Conservation (phyloP, 1,139 yeast species). For the Geotrichum restrictum region DNA sequence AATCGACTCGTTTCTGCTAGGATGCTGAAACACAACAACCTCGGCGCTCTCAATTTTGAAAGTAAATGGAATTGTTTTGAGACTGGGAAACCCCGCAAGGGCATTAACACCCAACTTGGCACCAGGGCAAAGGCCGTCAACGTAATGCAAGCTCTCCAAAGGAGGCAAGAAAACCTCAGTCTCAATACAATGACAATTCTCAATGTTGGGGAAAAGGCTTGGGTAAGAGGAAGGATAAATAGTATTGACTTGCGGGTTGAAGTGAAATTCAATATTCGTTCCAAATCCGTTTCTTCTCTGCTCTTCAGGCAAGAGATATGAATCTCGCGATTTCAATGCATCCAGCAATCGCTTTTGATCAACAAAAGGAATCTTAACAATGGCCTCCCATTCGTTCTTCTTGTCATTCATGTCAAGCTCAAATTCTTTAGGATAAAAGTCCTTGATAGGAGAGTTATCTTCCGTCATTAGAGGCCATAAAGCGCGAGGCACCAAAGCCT, state of each 20-base stretch:
- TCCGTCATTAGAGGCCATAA: slow-evolving; percentile 88
- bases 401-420: slow-evolving; percentile 91
- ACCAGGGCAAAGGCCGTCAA: slow-evolving; percentile 61
- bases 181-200: slow-evolving; percentile 73
- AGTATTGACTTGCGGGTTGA: slow-evolving; percentile 70
- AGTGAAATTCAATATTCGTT: slow-evolving; percentile 58
- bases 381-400: slow-evolving; percentile 97
- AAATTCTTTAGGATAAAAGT: slow-evolving; percentile 86
- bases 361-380: slow-evolving; percentile 89
- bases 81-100: slow-evolving; percentile 87
- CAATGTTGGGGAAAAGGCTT: slow-evolving; percentile 70
- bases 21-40: slow-evolving; percentile 77
- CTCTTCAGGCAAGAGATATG: slow-evolving; percentile 64
- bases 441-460: slow-evolving; percentile 78
- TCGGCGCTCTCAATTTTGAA: slow-evolving; percentile 55
- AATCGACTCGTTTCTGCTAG: slow-evolving; percentile 79
- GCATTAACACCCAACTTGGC: slow-evolving; percentile 67
- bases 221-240: slow-evolving; percentile 76
- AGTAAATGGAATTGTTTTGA: slow-evolving; percentile 63
- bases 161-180: slow-evolving; percentile 32
- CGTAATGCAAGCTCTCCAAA: slow-evolving; percentile 35
- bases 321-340: slow-evolving; percentile 63
- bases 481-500: slow-evolving; percentile 68
- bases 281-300: slow-evolving; percentile 71
- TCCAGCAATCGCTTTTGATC: slow-evolving; percentile 71